A percentile compares a stretch with the other conserved stretches of the same genome.
These are phyloP conservation scores for Pichia insulana DNA, from an alignment of 805 yeast genomes.

Conservation along the genomic window DNA sequence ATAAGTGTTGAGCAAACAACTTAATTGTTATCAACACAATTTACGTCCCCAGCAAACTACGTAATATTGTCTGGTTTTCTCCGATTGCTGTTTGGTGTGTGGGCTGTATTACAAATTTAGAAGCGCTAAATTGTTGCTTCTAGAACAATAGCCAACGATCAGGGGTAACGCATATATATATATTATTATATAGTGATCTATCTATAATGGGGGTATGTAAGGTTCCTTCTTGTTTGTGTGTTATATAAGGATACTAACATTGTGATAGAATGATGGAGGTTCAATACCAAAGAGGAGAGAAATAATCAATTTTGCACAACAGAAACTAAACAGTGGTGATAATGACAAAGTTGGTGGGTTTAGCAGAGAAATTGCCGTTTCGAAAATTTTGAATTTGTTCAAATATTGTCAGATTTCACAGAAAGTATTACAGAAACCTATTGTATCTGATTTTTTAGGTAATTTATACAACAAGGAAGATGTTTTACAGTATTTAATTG, in stretches of 20 bases:
- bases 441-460: conserved; percentile 67
- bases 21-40: no score
- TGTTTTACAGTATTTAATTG: conserved; percentile 43
- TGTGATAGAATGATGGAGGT: conserved; percentile 58
- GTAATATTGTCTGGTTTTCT: no score
- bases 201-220: not conserved
- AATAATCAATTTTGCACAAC: conserved; percentile 25
- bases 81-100: no score
- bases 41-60: no score
- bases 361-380: conserved; percentile 13
- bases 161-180: no score
- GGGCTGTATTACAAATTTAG: no score
- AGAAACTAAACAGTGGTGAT: not conserved
- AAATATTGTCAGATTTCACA: conserved; percentile 39
- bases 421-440: conserved; percentile 37
- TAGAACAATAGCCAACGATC: no score
- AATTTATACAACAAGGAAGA: conserved; percentile 55
- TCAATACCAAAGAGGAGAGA: conserved; percentile 54
- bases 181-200: no score
- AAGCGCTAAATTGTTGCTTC: no score
- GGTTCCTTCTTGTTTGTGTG: not conserved
- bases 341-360: conserved; percentile 11
- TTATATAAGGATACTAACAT: not conserved
- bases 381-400: conserved; percentile 30
- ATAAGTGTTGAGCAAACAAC: no score